phyloP scores from a whole-genome alignment of 495 filamentous ascomycete species.

The Penicillium coprophilum region DNA sequence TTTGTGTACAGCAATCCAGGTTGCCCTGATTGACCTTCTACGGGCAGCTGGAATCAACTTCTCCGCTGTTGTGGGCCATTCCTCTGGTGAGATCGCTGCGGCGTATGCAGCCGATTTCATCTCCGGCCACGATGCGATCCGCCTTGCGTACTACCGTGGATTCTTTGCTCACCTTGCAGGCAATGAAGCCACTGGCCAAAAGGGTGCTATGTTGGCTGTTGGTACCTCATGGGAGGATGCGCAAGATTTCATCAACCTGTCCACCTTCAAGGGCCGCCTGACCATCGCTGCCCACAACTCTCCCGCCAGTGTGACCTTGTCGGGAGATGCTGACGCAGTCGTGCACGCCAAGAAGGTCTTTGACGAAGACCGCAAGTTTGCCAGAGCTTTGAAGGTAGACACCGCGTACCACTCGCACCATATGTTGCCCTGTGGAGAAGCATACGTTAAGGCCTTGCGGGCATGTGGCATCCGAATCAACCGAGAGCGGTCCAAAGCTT shows the following conservation, averaged over 20 bases:
- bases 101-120: slow-evolving; percentile 34
- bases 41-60: slow-evolving; percentile 10
- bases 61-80: slow-evolving; percentile 31
- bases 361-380: slow-evolving; percentile 25
- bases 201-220: slow-evolving; percentile 54
- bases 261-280: slow-evolving; percentile 7
- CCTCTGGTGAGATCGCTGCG: slow-evolving; percentile 37
- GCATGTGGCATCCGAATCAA: slow-evolving; percentile 7
- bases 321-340: slow-evolving; percentile 34
- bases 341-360: slow-evolving; percentile 13
- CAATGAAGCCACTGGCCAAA: slow-evolving; percentile 21
- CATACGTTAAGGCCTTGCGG: slow-evolving; percentile 39
- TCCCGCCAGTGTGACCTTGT: slow-evolving; percentile 32
- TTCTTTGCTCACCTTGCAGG: not conserved
- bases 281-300: slow-evolving; percentile 33
- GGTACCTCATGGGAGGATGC: slow-evolving; percentile 46
- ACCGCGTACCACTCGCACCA: slow-evolving; percentile 33
- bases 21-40: slow-evolving; percentile 27
- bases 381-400: slow-evolving; percentile 43
- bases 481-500: not conserved
- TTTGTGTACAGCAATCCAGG: slow-evolving; percentile 34
- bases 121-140: slow-evolving; percentile 37
- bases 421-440: slow-evolving; percentile 32
- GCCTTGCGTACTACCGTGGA: slow-evolving; percentile 54
- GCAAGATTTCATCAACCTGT: slow-evolving; percentile 26